Percentiles rank a stretch among this genome's conserved stretches.
These are phyloP conservation scores for Erodium maritimum DNA, from an alignment of 345 rosid genomes.

Conservation along the genomic window DNA sequence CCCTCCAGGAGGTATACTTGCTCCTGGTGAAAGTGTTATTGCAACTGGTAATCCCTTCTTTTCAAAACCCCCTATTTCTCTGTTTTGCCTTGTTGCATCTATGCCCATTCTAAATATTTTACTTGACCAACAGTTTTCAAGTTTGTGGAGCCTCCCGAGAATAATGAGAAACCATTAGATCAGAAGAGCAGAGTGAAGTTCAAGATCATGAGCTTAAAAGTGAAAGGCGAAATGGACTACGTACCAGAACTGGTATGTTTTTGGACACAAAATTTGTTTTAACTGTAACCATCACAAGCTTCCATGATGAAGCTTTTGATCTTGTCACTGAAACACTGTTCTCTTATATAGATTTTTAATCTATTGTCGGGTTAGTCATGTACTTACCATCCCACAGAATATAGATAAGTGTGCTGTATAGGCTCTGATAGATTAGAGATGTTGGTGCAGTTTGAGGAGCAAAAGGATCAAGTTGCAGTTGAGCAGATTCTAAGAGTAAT, in stretches of 20 bases:
- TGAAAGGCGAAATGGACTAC: conserved; percentile 48
- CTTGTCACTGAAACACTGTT: no score
- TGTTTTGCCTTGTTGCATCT: background rate
- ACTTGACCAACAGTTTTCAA: conserved; percentile 44
- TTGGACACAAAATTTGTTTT: background rate
- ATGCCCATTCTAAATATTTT: conserved; percentile 7
- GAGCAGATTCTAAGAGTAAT: conserved; percentile 55
- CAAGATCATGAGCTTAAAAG: conserved; percentile 69
- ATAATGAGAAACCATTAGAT: conserved; percentile 40
- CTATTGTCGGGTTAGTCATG: no score
- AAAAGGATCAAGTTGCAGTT: conserved; percentile 49
- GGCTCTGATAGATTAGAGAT: no score
- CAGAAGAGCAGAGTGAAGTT: conserved; percentile 58
- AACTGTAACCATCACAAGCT: no score
- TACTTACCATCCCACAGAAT: no score
- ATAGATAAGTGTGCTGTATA: no score
- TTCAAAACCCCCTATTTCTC: background rate
- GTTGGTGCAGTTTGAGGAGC: conserved; percentile 58
- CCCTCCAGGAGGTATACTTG: conserved; percentile 60
- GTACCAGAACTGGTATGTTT: conserved; percentile 56
- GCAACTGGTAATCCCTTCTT: conserved; percentile 41
- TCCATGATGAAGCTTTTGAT: no score
- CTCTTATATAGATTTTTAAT: no score
- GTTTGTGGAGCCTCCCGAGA: conserved; percentile 71
- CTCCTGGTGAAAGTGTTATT: conserved; percentile 56